phyloP scores from a whole-genome alignment of 192 early-diverging fungal species.

The Kappamyces sp. region DNA sequence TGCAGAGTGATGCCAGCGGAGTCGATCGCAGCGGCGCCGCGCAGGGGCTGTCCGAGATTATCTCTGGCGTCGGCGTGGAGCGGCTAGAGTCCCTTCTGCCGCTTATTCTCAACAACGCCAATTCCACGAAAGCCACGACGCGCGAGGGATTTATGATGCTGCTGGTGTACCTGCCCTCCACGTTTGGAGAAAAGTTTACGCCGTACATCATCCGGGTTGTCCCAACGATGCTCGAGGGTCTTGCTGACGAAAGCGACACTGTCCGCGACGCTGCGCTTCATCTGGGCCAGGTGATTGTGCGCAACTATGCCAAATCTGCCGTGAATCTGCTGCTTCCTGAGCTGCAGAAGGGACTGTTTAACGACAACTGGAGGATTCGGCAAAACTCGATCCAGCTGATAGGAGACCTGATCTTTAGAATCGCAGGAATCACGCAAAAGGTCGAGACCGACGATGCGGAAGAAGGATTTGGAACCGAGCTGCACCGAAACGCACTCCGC shows the following conservation, averaged over 20 bases:
- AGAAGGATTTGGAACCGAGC: slow-evolving; percentile 60
- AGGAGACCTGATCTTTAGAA: slow-evolving; percentile 88
- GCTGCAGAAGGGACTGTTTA: slow-evolving; percentile 80
- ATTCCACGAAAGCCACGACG: slow-evolving; percentile 66
- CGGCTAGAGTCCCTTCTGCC: slow-evolving; percentile 84
- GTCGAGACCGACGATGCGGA: slow-evolving; percentile 49
- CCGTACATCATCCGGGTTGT: slow-evolving; percentile 84
- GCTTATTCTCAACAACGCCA: slow-evolving; percentile 77
- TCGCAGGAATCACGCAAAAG: slow-evolving; percentile 77
- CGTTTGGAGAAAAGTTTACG: slow-evolving; percentile 87
- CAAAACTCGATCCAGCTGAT: slow-evolving; percentile 90
- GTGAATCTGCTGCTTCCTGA: slow-evolving; percentile 88
- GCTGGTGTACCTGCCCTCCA: slow-evolving; percentile 91
- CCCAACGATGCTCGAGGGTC: slow-evolving; percentile 79
- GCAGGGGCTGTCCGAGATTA: slow-evolving; percentile 91
- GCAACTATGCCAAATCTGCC: slow-evolving; percentile 80
- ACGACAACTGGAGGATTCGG: slow-evolving; percentile 94
- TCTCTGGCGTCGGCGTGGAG: slow-evolving; percentile 80
- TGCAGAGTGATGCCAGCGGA: slow-evolving; percentile 83
- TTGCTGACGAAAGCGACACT: slow-evolving; percentile 93
- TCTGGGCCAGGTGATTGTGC: slow-evolving; percentile 89
- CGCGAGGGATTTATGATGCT: slow-evolving; percentile 97
- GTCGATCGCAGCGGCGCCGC: slow-evolving; percentile 96
- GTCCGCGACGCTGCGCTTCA: slow-evolving; percentile 89
- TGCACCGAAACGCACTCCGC: slow-evolving; percentile 61